phyloP scores from a whole-genome alignment of 1,284 basidiomycete species.

The Phellopilus nigrolimitatus region DNA sequence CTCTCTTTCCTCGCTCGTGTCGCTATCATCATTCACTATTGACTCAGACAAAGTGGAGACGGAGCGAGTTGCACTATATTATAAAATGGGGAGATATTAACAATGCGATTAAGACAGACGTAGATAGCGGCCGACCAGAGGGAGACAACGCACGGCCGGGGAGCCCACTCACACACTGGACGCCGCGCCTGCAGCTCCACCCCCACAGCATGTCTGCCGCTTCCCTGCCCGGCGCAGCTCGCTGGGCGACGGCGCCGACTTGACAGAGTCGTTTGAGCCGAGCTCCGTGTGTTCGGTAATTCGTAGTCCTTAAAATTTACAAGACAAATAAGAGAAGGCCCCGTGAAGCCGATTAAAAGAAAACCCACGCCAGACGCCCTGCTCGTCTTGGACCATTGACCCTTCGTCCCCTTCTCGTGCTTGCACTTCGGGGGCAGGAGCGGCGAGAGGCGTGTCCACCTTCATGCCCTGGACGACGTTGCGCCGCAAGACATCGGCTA shows the following conservation, averaged over 20 bases:
- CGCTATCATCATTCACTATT: not conserved
- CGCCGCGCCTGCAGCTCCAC: not conserved
- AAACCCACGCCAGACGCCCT: constrained; percentile 52
- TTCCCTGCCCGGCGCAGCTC: constrained; percentile 35
- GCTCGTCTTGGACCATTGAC: constrained; percentile 24
- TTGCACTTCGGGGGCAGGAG: not conserved
- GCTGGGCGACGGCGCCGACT: constrained; percentile 36
- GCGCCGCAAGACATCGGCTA: constrained; percentile 60
- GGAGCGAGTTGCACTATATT: constrained; percentile 6
- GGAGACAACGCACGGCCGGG: constrained; percentile 11
- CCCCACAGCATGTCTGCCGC: constrained; percentile 3
- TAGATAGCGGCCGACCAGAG: constrained; percentile 11
- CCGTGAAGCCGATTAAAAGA: not conserved
- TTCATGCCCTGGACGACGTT: constrained; percentile 70
- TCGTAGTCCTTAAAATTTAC: constrained; percentile 43
- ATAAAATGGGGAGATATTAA: not conserved
- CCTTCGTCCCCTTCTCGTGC: no score
- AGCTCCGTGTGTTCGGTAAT: constrained; percentile 69
- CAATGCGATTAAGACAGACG: no score
- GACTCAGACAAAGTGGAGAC: not conserved
- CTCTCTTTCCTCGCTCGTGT: not conserved
- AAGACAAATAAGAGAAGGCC: not conserved
- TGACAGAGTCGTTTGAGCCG: constrained; percentile 68
- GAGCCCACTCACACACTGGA: constrained; percentile 23
- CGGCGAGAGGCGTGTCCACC: constrained; percentile 24